phyloP scores from a whole-genome alignment of 2,329 filamentous ascomycete genomes.

The Cercospora berteroae region DNA sequence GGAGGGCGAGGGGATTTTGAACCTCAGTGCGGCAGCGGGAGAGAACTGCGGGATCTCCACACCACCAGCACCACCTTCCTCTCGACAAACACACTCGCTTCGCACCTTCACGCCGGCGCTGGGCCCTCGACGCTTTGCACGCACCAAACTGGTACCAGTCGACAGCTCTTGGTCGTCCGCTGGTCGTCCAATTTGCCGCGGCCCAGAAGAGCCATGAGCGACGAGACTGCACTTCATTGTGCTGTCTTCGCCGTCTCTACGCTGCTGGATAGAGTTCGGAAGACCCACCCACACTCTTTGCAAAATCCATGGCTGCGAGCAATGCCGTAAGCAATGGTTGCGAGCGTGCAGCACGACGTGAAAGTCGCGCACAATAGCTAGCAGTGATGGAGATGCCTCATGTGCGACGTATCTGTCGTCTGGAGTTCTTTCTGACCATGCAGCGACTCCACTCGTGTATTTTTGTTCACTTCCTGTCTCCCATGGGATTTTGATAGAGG shows the following conservation, averaged over 20 bases:
- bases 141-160: neutral
- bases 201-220: neutral
- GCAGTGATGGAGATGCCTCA: neutral
- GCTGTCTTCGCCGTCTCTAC: neutral
- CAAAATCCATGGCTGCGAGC: neutral
- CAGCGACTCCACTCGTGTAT: neutral
- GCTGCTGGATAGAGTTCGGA: neutral
- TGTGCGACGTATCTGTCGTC: neutral
- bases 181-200: neutral
- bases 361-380: neutral
- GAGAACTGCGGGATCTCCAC: neutral
- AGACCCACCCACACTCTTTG: neutral
- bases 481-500: constrained; percentile 8
- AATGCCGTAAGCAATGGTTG: neutral
- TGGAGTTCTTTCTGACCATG: neutral
- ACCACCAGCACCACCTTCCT: neutral
- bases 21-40: neutral
- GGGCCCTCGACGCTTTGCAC: neutral
- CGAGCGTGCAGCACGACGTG: neutral
- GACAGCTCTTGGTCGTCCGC: neutral
- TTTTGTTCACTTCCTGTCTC: neutral
- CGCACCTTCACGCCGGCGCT: neutral
- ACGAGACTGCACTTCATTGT: neutral
- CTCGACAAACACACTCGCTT: neutral
- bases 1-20: neutral